Evolutionary conservation across 345 rosid genomes (phyloP).

Genomic region (Capsella bursapastoris): DNA sequence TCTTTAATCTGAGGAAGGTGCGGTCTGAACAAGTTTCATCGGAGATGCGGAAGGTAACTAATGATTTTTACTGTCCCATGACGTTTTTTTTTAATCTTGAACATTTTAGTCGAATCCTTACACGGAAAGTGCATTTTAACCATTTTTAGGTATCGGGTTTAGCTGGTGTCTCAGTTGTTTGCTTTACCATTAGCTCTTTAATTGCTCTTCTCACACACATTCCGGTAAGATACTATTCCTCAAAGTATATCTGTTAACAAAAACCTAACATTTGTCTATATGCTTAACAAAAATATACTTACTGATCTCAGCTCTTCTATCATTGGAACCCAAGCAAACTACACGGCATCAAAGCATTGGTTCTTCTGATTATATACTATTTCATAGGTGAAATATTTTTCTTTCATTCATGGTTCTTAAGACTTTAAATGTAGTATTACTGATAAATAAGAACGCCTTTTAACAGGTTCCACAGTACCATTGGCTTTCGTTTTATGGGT

Average conservation of each 20-base stretch:
- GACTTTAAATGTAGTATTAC: neutral
- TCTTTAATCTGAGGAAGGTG: slow-evolving; percentile 46
- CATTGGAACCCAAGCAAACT: slow-evolving; percentile 48
- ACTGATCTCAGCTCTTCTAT: slow-evolving; percentile 45
- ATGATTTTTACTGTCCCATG: slow-evolving; percentile 3
- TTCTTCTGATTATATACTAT: slow-evolving; percentile 49
- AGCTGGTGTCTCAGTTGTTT: slow-evolving; percentile 49
- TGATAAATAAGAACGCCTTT: slow-evolving; percentile 11
- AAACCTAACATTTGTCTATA: neutral
- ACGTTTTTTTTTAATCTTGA: neutral
- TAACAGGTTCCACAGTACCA: slow-evolving; percentile 45
- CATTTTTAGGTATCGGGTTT: slow-evolving; percentile 45
- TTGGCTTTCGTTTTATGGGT: slow-evolving; percentile 49
- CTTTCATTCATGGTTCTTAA: neutral
- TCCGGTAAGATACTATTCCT: slow-evolving; percentile 36
- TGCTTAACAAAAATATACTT: slow-evolving; percentile 17
- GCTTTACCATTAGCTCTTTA: slow-evolving; percentile 45
- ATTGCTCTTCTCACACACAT: slow-evolving; percentile 46
- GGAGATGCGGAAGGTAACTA: slow-evolving; percentile 48
- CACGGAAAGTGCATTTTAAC: neutral
- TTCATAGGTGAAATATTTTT: slow-evolving; percentile 43
- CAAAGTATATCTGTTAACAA: neutral
- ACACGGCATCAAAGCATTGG: slow-evolving; percentile 45
- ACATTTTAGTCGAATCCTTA: slow-evolving; percentile 1
- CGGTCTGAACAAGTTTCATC: slow-evolving; percentile 48